Evolutionary conservation across 305 asterid genomes (phyloP).

Genomic region (Solanum hybrid): DNA sequence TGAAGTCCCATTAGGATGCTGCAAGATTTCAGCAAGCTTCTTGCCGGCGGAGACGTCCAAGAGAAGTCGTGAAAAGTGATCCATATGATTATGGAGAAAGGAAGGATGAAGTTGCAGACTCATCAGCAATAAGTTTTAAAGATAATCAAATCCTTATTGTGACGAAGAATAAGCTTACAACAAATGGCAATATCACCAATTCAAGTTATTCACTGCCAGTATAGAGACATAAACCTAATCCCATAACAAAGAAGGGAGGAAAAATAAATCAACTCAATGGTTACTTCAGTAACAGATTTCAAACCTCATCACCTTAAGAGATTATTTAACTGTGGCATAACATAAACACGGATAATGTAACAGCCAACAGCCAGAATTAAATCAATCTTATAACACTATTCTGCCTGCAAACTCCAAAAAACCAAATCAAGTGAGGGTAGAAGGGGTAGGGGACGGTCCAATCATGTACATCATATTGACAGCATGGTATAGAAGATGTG

Average conservation of each 20-base stretch:
- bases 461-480: constrained; percentile 15
- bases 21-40: neutral
- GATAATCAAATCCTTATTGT: neutral
- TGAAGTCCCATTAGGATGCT: neutral
- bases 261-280: neutral
- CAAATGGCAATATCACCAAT: neutral
- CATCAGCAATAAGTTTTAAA: neutral
- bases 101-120: neutral
- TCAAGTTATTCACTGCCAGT: neutral
- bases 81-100: neutral
- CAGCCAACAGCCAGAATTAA: constrained; percentile 2
- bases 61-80: neutral
- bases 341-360: neutral
- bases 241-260: neutral
- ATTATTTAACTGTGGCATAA: constrained; percentile 1
- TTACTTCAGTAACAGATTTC: neutral
- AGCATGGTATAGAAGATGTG: neutral
- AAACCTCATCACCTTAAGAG: neutral
- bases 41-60: neutral
- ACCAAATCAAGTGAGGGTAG: neutral
- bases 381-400: constrained; percentile 3
- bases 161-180: neutral
- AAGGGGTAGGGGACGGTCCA: neutral
- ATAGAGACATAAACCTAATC: neutral
- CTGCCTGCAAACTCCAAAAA: neutral